These are phyloP conservation scores for Metschnikowia similis DNA, from an alignment of 805 yeast genomes.

Conservation along the genomic window DNA sequence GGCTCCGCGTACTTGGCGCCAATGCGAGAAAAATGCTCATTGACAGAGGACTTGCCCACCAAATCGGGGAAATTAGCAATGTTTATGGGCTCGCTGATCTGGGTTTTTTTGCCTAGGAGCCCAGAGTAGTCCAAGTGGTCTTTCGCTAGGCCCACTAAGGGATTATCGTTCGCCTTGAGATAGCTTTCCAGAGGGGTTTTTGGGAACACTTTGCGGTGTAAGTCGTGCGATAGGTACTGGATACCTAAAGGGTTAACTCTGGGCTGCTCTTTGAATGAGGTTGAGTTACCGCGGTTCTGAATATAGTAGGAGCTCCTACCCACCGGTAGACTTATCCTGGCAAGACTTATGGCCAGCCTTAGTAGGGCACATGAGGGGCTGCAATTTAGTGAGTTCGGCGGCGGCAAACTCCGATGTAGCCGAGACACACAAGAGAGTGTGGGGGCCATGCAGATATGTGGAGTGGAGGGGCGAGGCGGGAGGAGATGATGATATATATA, in stretches of 20 bases:
- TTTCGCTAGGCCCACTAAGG: constrained; percentile 47
- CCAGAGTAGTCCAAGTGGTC: constrained; percentile 57
- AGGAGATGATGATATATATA: too few species aligned
- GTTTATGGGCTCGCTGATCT: constrained; percentile 52
- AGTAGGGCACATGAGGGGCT: not conserved
- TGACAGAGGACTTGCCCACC: constrained; percentile 64
- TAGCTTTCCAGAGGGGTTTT: constrained; percentile 22
- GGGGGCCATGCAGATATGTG: not conserved
- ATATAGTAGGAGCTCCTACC: not conserved
- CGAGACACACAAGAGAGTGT: not conserved
- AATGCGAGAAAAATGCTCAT: constrained; percentile 77
- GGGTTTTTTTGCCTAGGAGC: constrained; percentile 72
- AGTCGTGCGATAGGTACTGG: constrained; percentile 59
- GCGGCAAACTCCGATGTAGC: not conserved
- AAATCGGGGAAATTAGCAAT: constrained; percentile 60
- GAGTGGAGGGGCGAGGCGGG: too few species aligned
- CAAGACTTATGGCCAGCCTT: too few species aligned
- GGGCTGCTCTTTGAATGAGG: constrained; percentile 27
- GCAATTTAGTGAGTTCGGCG: not conserved
- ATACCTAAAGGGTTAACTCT: constrained; percentile 75
- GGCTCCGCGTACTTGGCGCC: constrained; percentile 60
- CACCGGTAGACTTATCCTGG: too few species aligned
- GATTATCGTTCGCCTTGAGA: constrained; percentile 28
- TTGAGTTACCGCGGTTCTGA: not conserved
- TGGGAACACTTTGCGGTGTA: constrained; percentile 64